Base-by-base conservation (phyloP, 441 rosid genomes). In the Brassica balearica region DNA sequence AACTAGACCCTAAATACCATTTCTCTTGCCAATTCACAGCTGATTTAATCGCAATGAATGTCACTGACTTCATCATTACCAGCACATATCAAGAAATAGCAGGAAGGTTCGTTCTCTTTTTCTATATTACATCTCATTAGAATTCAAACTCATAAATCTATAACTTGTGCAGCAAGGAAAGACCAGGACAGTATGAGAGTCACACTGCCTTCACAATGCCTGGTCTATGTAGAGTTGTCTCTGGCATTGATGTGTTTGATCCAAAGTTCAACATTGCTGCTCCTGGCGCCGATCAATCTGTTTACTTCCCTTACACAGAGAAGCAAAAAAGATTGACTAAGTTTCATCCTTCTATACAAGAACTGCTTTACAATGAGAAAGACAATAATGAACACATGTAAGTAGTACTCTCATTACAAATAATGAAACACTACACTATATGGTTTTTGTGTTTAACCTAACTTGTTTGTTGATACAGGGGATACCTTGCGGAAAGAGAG, bases 61-160 rank as follows among this genome's bases (percentile, higher is more conserved):
- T 82, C 32, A 80, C 99, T 7, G 98, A 95, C 82, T 95, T 95
- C 79, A 81, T 93, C 82, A 89, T 95, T 27, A 88, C 92, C 8
- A 95, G 99, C 82, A 93, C 96, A 12, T 95, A 88, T 83, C 98
- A 95, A 81, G 98, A 95, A 87, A 95, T 95, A 58, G 95, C 97
- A 8, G 99, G 99, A 85, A 95, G 95, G 98, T 86, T 46, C 32
- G 84, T 73, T 14, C 23, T 29, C 34, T 5, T 29, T 29, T 29
- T 29, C 34, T 29, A 29, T 29, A 29, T 29, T 29, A 29, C 34
- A 29, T 29, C 6, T 29, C 34, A 29, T 5, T 29, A 27, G 6
- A n/a, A 20, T 41, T 11, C 46, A 34, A 60, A 67, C 43, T 73
- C 58, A 7, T n/a, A 43, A 65, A 63, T 3, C 56, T 46, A 15